Evolutionary conservation across 768 basidiomycete genomes (phyloP).

Genomic region (Termitomyces sp.): DNA sequence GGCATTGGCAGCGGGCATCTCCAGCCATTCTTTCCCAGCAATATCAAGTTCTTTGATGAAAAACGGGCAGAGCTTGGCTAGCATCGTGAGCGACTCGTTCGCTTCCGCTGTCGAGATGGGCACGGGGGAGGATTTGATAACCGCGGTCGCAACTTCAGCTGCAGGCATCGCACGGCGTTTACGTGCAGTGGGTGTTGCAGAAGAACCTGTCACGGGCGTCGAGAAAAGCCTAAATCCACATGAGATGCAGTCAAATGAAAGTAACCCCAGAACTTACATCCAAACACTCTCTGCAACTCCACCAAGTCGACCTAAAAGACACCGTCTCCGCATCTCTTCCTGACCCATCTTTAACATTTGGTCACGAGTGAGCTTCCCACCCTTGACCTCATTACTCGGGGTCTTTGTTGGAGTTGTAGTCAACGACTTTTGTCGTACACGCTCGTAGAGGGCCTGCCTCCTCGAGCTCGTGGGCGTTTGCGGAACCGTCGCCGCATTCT

Average conservation of each 20-base stretch:
- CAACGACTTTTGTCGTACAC: constrained; percentile 70
- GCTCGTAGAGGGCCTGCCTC: constrained; percentile 78
- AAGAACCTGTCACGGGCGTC: constrained; percentile 45
- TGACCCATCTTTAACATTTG: constrained; percentile 70
- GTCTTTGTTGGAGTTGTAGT: constrained; percentile 64
- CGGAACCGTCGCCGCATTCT: constrained; percentile 51
- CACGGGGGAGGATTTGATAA: constrained; percentile 79
- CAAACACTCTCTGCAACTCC: constrained; percentile 86
- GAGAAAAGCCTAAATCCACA: constrained; percentile 61
- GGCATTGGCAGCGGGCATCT: constrained; percentile 52
- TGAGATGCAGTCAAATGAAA: no score
- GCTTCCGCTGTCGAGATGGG: constrained; percentile 79
- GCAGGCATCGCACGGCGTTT: constrained; percentile 70
- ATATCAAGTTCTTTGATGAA: constrained; percentile 67
- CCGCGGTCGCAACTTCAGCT: constrained; percentile 61
- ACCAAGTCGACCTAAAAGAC: constrained; percentile 70
- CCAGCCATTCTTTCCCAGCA: constrained; percentile 53
- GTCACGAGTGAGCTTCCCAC: constrained; percentile 55
- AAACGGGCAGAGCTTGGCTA: constrained; percentile 73
- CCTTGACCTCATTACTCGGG: constrained; percentile 34
- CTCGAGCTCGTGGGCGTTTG: constrained; percentile 73
- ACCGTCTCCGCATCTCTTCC: constrained; percentile 74
- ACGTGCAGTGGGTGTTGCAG: constrained; percentile 51
- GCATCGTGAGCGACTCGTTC: constrained; percentile 64
- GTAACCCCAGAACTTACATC: constrained; percentile 60